phyloP scores from a whole-genome alignment of 805 yeast genomes.

The Nakazawaea populi region DNA sequence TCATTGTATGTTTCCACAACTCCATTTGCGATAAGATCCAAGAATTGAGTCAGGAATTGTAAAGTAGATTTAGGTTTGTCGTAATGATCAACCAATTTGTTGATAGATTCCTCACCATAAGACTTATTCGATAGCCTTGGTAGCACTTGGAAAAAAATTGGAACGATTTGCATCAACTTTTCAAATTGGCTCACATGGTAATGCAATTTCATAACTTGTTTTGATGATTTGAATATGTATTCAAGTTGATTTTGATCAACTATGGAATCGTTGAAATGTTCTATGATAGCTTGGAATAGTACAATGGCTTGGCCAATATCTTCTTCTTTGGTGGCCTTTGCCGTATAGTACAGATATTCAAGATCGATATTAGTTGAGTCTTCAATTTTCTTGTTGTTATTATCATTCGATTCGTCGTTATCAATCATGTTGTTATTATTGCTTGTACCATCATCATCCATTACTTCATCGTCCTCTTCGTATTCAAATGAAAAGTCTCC shows the following conservation, averaged over 20 bases:
- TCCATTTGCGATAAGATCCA: constrained; percentile 15
- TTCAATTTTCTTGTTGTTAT: not conserved
- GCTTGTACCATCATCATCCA: constrained; percentile 5
- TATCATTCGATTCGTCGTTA: not conserved
- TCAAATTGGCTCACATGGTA: constrained; percentile 14
- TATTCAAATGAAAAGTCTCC: constrained; percentile 26
- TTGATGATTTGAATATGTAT: constrained; percentile 26
- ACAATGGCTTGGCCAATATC: constrained; percentile 19
- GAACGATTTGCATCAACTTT: constrained; percentile 12
- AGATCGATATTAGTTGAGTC: constrained; percentile 10
- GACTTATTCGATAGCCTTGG: constrained; percentile 12
- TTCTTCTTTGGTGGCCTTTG: constrained; percentile 27
- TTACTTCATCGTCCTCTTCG: constrained; percentile 15
- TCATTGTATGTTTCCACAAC: not conserved
- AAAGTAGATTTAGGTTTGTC: constrained; percentile 14
- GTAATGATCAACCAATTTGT: constrained; percentile 22
- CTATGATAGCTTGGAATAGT: constrained; percentile 18
- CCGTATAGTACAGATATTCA: constrained; percentile 25
- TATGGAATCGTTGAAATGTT: not conserved
- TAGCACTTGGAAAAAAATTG: constrained; percentile 16
- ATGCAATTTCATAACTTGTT: constrained; percentile 25
- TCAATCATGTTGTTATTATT: constrained; percentile 1
- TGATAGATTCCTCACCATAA: constrained; percentile 25
- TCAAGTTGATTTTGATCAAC: constrained; percentile 8
- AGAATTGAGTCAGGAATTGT: constrained; percentile 15